Evolutionary conservation across 2,329 filamentous ascomycete species (phyloP), one percentile per base, ranked within the genome.

Genomic region (Alternaria longipes): DNA sequence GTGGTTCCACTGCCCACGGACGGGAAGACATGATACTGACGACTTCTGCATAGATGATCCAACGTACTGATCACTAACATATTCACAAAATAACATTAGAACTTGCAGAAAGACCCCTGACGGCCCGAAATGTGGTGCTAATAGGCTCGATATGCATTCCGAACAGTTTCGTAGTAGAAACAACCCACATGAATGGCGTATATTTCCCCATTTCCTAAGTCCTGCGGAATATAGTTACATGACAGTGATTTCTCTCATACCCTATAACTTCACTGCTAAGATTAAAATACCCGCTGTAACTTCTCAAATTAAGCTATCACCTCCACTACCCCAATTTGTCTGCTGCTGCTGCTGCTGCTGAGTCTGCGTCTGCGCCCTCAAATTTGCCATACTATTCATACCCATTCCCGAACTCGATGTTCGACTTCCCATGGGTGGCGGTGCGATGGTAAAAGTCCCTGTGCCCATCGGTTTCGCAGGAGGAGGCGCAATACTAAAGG

Each of bases 401-500:
- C 76, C 74, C 60, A 77, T 28, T 56, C 69, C 70, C 57, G 70
- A 52, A 51, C 67, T 67, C 2, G 51, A 52, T n/a, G 63, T 66
- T 45, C 70, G 60, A 47, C 45, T 58, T 4, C 59, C 64, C 59
- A 62, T 55, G 4, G 72, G 70, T 14, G 72, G 72, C 5, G 70
- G 71, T n/a, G 70, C 62, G 54, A 77, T 76, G n/a, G 65, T 65
- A 30, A 74, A 74, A 1, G 71, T 55, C 20, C 60, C 63, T 2
- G 45, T 67, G 11, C 51, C 64, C 12, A 46, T 51, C 3, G 66
- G 42, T 38, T 68, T 73, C 16, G 32, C 20, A 3, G 78, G 75
- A 6, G 79, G 77, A n/a, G 79, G 78, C n/a, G 77, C 73, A 41
- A 80, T 80, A 38, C 72, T 73, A 49, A 79, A 79, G 2, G 72